phyloP scores from a whole-genome alignment of 2,329 filamentous ascomycete genomes.

The Aspergillus neotritici region DNA sequence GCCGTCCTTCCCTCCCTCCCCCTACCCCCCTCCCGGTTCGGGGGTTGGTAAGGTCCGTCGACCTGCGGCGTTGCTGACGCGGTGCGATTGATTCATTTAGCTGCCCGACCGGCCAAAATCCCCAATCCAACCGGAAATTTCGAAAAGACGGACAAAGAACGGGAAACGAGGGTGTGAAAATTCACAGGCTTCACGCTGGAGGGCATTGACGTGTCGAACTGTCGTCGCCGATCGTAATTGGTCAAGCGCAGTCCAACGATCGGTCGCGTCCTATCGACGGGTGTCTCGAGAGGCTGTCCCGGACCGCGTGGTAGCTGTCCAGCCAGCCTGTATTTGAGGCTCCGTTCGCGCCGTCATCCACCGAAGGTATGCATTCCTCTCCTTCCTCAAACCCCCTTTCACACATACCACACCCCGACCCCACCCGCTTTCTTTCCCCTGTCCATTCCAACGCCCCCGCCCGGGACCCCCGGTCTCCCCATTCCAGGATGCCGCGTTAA shows the following conservation, averaged over 20 bases:
- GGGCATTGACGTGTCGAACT: slow-evolving; percentile 18
- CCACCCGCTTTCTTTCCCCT: not conserved
- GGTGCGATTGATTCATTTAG: too few species aligned
- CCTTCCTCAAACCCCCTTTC: slow-evolving; percentile 45
- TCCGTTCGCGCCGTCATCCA: slow-evolving; percentile 19
- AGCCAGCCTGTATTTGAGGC: slow-evolving; percentile 8
- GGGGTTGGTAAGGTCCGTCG: too few species aligned
- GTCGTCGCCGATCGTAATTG: slow-evolving; percentile 22
- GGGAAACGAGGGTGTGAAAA: slow-evolving; percentile 7
- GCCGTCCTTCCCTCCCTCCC: too few species aligned
- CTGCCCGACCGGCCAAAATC: too few species aligned
- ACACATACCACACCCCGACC: slow-evolving; percentile 50
- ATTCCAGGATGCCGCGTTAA: not conserved
- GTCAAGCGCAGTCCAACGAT: slow-evolving; percentile 10
- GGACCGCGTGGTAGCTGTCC: slow-evolving; percentile 19
- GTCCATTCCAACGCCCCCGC: too few species aligned
- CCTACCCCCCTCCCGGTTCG: too few species aligned
- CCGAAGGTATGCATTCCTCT: slow-evolving; percentile 46
- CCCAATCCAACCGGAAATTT: too few species aligned
- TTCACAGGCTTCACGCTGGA: slow-evolving; percentile 18
- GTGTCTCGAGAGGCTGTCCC: slow-evolving; percentile 20
- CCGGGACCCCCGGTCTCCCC: not conserved
- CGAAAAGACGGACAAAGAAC: slow-evolving; percentile 6
- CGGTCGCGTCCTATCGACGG: slow-evolving; percentile 12
- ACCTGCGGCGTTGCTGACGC: too few species aligned